A percentile compares a stretch with the other conserved stretches of the same genome.
Evolutionary conservation across 345 rosid genomes (phyloP).

Genomic region (Microthlaspi erraticum): DNA sequence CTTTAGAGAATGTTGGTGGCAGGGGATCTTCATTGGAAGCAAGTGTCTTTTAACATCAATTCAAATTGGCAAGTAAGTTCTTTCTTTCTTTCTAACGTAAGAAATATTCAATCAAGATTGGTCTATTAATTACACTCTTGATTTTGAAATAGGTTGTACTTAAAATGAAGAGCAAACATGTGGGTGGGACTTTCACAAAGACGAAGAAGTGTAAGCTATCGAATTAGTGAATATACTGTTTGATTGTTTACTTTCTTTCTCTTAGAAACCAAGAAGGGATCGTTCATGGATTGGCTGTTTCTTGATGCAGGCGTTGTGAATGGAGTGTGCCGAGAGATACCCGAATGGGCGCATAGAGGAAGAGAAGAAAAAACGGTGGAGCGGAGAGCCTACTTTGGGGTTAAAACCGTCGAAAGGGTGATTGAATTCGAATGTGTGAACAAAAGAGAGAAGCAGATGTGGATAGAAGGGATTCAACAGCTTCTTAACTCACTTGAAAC

Average conservation of each 20-base stretch:
- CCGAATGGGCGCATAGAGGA: slow-evolving; percentile 67
- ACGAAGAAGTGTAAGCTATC: slow-evolving; percentile 74
- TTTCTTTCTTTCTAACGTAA: background rate
- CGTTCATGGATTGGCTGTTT: background rate
- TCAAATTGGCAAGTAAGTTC: slow-evolving; percentile 77
- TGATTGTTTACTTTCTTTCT: background rate
- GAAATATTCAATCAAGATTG: background rate
- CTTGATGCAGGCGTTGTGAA: slow-evolving; percentile 62
- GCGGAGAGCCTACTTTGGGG: slow-evolving; percentile 73
- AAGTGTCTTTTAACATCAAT: slow-evolving; percentile 77
- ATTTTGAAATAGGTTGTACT: slow-evolving; percentile 64
- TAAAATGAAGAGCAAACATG: slow-evolving; percentile 87
- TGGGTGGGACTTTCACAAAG: slow-evolving; percentile 89
- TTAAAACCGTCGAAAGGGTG: slow-evolving; percentile 69
- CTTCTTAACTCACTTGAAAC: slow-evolving; percentile 55
- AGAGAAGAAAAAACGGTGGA: slow-evolving; percentile 44
- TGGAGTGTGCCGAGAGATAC: slow-evolving; percentile 66
- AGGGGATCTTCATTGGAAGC: slow-evolving; percentile 96
- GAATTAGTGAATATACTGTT: background rate
- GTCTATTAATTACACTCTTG: background rate
- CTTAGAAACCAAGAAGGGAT: background rate
- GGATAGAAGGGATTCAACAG: slow-evolving; percentile 80
- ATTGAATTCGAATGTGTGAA: slow-evolving; percentile 82
- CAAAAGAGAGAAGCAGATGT: slow-evolving; percentile 70
- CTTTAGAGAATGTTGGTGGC: slow-evolving; percentile 25